Conservation (phyloP, 2,329 filamentous ascomycete genomes). For the Phaeosphaeria sp. region DNA sequence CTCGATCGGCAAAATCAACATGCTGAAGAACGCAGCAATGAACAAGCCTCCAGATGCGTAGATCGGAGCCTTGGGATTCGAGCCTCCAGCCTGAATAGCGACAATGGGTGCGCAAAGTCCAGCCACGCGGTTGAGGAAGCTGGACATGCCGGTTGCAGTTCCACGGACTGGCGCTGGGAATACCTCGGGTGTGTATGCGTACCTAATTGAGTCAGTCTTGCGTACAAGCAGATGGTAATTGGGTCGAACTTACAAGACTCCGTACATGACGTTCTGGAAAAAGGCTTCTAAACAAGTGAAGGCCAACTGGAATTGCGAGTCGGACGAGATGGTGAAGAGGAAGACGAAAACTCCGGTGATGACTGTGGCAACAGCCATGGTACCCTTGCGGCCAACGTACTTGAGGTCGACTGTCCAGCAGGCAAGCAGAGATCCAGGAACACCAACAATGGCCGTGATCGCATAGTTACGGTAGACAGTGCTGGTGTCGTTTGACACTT, state of each 20-base stretch:
- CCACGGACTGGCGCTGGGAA: constrained; percentile 76
- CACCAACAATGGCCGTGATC: constrained; percentile 77
- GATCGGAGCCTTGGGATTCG: constrained; percentile 51
- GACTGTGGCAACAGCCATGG: constrained; percentile 71
- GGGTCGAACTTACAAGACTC: constrained; percentile 58
- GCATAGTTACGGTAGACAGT: constrained; percentile 78
- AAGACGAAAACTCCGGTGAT: constrained; percentile 73
- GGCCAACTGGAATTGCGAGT: constrained; percentile 64
- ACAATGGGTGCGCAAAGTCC: constrained; percentile 74
- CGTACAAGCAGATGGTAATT: not conserved
- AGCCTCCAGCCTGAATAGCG: constrained; percentile 55
- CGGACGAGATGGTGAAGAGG: constrained; percentile 66
- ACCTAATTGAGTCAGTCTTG: constrained; percentile 37
- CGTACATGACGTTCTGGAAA: constrained; percentile 66
- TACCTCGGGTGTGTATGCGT: constrained; percentile 78
- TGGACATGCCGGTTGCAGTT: constrained; percentile 74
- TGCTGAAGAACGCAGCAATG: constrained; percentile 51
- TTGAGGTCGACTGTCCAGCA: constrained; percentile 75
- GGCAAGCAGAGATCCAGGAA: constrained; percentile 78
- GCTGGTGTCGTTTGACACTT: constrained; percentile 27
- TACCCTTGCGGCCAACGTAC: constrained; percentile 74
- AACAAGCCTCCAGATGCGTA: constrained; percentile 53
- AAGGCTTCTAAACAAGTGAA: constrained; percentile 74
- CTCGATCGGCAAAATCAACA: constrained; percentile 53
- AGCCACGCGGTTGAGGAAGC: constrained; percentile 71